Conservation (phyloP, 345 rosid genomes). For the Aquilaria yunnanensis region DNA sequence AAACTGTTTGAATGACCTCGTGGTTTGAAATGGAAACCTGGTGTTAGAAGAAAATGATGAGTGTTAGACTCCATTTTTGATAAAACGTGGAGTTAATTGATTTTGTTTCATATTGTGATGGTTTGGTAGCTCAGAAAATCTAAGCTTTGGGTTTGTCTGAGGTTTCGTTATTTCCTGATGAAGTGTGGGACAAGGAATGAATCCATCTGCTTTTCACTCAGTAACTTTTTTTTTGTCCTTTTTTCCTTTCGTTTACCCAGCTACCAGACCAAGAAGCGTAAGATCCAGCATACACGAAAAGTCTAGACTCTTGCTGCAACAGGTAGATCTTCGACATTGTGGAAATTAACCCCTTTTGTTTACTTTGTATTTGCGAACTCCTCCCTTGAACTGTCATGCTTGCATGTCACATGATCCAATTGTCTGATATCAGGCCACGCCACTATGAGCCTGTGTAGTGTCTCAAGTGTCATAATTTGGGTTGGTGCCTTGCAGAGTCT, state of each 20-base stretch:
- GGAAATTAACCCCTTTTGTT: no score
- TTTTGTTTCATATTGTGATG: slow-evolving; percentile 12
- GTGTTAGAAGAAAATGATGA: not conserved
- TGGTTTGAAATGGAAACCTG: not conserved
- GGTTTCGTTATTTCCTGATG: not conserved
- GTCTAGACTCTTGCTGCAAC: no score
- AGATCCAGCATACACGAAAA: not conserved
- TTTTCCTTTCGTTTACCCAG: not conserved
- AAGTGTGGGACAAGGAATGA: slow-evolving; percentile 16
- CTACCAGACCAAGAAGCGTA: not conserved
- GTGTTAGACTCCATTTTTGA: no score
- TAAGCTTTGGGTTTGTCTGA: slow-evolving; percentile 8
- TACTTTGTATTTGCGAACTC: no score
- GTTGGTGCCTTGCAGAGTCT: not conserved
- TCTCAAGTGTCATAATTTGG: not conserved
- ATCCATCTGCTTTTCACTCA: not conserved
- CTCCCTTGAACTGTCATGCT: no score
- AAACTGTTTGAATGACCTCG: not conserved
- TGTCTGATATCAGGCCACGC: no score
- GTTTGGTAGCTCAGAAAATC: slow-evolving; percentile 14
- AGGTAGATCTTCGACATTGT: no score
- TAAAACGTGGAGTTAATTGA: not conserved
- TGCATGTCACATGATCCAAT: no score
- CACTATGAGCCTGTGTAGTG: no score
- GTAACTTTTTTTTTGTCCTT: not conserved